Evolutionary conservation across 75 land plant species (phyloP).

Genomic region (Selaginella tamariscina): DNA sequence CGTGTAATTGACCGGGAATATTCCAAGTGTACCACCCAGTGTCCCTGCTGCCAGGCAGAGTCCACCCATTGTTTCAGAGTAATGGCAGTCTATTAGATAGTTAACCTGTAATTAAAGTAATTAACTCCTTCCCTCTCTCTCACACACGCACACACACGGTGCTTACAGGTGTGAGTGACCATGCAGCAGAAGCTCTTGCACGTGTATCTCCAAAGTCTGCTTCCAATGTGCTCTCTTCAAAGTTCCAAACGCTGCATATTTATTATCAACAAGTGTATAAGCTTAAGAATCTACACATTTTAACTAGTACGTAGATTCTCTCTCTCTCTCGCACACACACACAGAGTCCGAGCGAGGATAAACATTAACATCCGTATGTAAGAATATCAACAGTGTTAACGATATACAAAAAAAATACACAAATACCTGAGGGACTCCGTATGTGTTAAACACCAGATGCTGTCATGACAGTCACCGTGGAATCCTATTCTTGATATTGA

Average conservation of each 20-base stretch:
- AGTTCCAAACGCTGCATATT: constrained; percentile 67
- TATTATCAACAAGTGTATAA: no score
- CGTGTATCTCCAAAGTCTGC: constrained; percentile 62
- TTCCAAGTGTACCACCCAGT: constrained; percentile 61
- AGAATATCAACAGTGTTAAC: no score
- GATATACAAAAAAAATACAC: neutral
- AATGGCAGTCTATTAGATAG: constrained; percentile 85
- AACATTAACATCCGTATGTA: no score
- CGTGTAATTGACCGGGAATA: constrained; percentile 50
- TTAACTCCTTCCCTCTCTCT: no score
- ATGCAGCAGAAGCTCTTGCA: constrained; percentile 52
- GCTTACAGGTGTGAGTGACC: constrained; percentile 54
- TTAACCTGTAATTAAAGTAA: constrained; percentile 83
- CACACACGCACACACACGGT: no score
- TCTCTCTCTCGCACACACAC: no score
- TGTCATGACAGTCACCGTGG: constrained; percentile 40
- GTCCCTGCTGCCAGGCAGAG: constrained; percentile 90
- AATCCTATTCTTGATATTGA: constrained; percentile 77
- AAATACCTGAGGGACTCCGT: constrained; percentile 82
- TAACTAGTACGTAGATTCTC: no score
- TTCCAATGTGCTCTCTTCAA: constrained; percentile 36
- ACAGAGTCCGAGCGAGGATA: no score
- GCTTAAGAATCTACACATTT: no score
- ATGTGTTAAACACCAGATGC: constrained; percentile 87
- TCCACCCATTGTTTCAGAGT: constrained; percentile 32